phyloP scores from a whole-genome alignment of 1,284 basidiomycete genomes.

The Leucocoprinus gongylophorus region DNA sequence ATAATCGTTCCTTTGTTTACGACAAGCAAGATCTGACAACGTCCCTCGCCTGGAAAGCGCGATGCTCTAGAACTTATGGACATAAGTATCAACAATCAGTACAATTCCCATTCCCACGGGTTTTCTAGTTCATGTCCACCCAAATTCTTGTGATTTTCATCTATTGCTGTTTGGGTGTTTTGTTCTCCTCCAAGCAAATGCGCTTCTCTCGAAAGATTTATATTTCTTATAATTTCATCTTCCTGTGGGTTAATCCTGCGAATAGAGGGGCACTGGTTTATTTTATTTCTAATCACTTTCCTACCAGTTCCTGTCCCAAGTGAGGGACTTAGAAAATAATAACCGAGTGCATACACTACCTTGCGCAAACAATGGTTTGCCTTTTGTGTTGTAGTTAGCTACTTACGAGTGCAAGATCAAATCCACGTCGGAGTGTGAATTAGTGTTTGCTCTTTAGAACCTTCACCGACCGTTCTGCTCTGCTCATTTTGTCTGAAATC shows the following conservation, averaged over 20 bases:
- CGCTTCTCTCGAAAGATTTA: not conserved
- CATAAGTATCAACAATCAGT: slow-evolving; percentile 1
- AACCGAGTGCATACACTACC: not conserved
- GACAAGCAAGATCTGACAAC: not conserved
- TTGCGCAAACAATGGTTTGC: not conserved
- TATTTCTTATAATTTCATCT: not conserved
- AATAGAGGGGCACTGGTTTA: not conserved
- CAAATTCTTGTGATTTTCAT: too few relatives aligned
- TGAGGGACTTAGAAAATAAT: not conserved
- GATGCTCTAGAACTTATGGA: too few relatives aligned
- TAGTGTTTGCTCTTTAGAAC: slow-evolving; percentile 31
- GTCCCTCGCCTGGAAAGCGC: too few relatives aligned
- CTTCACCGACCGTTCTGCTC: slow-evolving; percentile 24
- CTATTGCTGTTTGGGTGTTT: too few relatives aligned
- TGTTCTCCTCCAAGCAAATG: not conserved
- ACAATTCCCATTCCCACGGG: not conserved
- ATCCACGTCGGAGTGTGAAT: slow-evolving; percentile 36
- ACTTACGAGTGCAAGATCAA: slow-evolving; percentile 6
- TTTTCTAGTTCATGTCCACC: not conserved
- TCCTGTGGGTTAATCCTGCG: not conserved
- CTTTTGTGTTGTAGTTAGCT: not conserved
- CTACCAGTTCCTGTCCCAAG: slow-evolving; percentile 3
- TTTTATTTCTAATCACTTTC: slow-evolving; percentile 10
- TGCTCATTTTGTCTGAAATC: slow-evolving; percentile 17
- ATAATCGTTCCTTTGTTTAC: slow-evolving; percentile 11